Percentiles rank a stretch among this genome's conserved stretches.
Evolutionary conservation across 345 rosid species (phyloP).

Genomic region (Physaria fendleri): DNA sequence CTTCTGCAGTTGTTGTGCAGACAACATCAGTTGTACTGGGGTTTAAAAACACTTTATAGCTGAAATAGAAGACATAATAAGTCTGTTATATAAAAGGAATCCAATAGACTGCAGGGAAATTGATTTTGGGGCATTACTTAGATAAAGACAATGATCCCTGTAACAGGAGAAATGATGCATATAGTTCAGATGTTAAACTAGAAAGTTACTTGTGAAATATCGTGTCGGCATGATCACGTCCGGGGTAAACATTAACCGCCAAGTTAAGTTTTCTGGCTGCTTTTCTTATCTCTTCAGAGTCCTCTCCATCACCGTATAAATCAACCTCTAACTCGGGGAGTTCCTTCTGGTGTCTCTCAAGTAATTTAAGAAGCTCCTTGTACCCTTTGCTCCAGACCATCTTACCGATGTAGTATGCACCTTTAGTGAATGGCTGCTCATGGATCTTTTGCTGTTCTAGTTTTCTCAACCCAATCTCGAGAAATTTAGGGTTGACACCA

Average conservation of each 20-base stretch:
- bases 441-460: constrained; percentile 47
- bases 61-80: constrained; percentile 35
- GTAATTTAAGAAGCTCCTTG: constrained; percentile 73
- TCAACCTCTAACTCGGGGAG: constrained; percentile 64
- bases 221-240: constrained; percentile 84
- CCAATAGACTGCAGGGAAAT: too few species aligned
- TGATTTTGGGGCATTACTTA: background rate
- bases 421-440: constrained; percentile 55
- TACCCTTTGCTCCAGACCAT: constrained; percentile 99
- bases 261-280: constrained; percentile 57
- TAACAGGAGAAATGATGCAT: too few species aligned
- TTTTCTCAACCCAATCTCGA: constrained; percentile 68
- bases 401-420: constrained; percentile 90
- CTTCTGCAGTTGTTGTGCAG: constrained; percentile 97
- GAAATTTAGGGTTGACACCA: constrained; percentile 90
- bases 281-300: constrained; percentile 59
- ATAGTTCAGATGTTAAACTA: background rate
- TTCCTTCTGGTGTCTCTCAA: constrained; percentile 62
- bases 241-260: constrained; percentile 58
- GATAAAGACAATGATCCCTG: too few species aligned
- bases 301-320: constrained; percentile 87
- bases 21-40: constrained; percentile 99
- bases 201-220: constrained; percentile 78
- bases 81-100: too few species aligned
- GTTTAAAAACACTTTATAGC: constrained; percentile 88